Evolutionary conservation across 805 yeast species (phyloP).

Genomic region (Suhomyces prunicola): DNA sequence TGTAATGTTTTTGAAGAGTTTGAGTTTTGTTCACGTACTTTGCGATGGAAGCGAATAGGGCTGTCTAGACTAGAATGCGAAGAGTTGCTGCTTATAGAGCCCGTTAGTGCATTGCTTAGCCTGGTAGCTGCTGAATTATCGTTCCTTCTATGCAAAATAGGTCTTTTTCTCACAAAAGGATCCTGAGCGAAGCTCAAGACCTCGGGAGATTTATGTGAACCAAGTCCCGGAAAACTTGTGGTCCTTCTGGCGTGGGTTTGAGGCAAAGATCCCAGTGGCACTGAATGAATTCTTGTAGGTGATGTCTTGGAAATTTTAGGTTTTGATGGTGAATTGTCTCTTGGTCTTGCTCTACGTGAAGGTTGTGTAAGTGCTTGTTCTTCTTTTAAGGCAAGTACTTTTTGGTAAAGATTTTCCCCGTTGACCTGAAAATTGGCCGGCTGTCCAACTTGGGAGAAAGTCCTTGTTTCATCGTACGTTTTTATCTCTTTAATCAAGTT

Average conservation of each 20-base stretch:
- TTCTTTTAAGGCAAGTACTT: slow-evolving; percentile 30
- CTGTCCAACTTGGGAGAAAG: background rate
- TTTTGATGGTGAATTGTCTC: background rate
- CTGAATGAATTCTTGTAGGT: background rate
- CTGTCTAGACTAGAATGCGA: slow-evolving; percentile 2
- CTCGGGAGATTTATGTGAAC: background rate
- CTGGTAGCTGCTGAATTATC: slow-evolving; percentile 4
- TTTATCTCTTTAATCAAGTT: slow-evolving; percentile 47
- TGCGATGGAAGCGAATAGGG: slow-evolving; percentile 1
- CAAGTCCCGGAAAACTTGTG: background rate
- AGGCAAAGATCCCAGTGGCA: background rate
- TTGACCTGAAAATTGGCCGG: slow-evolving; percentile 28
- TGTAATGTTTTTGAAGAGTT: background rate
- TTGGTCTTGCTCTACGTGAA: background rate
- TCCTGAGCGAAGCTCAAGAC: background rate
- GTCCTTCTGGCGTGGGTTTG: background rate
- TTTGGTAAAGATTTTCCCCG: slow-evolving; percentile 48
- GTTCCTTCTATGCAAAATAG: background rate
- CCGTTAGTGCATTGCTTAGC: slow-evolving; percentile 5
- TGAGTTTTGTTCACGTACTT: background rate
- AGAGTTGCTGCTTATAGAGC: slow-evolving; percentile 3
- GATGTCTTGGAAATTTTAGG: background rate
- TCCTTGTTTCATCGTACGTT: slow-evolving; percentile 43
- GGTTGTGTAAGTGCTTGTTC: slow-evolving; percentile 3
- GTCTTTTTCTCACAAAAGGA: background rate